These are phyloP conservation scores for Mycena vulgaris DNA, from an alignment of 768 basidiomycete species.

Conservation along the genomic window DNA sequence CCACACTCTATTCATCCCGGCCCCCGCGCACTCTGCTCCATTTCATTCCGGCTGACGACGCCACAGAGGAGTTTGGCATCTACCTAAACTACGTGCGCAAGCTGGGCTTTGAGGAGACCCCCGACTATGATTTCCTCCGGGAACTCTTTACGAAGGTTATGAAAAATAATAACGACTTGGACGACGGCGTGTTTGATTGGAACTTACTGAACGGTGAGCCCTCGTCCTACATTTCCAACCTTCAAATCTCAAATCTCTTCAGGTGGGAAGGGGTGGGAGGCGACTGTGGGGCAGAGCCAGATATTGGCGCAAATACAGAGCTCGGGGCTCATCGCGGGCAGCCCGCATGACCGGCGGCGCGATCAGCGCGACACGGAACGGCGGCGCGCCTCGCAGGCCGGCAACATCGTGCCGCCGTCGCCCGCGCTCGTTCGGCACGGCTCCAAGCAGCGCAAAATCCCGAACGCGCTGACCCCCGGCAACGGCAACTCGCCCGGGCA, in stretches of 20 bases:
- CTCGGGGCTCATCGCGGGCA: conserved; percentile 58
- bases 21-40: conserved; percentile 24
- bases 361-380: conserved; percentile 76
- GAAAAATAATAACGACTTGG: conserved; percentile 91
- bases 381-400: conserved; percentile 73
- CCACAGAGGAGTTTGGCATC: conserved; percentile 95
- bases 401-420: conserved; percentile 76
- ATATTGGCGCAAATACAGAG: conserved; percentile 77
- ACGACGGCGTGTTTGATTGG: conserved; percentile 98
- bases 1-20: conserved; percentile 13
- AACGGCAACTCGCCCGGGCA: conserved; percentile 66
- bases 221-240: conserved; percentile 6
- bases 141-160: conserved; percentile 96
- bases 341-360: conserved; percentile 70
- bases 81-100: conserved; percentile 99
- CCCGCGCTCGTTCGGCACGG: conserved; percentile 85
- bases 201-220: conserved; percentile 86
- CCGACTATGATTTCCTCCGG: conserved; percentile 98
- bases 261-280: conserved; percentile 97
- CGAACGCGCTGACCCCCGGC: conserved; percentile 71
- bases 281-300: conserved; percentile 76
- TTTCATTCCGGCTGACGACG: conserved; percentile 17
- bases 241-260: conserved; percentile 20
- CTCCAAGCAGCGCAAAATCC: conserved; percentile 79
- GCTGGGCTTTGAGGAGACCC: conserved; percentile 98